A percentile compares a stretch with the other conserved stretches of the same genome.
Evolutionary conservation across 1,284 basidiomycete genomes (phyloP).

Genomic region (Grifola frondosa): DNA sequence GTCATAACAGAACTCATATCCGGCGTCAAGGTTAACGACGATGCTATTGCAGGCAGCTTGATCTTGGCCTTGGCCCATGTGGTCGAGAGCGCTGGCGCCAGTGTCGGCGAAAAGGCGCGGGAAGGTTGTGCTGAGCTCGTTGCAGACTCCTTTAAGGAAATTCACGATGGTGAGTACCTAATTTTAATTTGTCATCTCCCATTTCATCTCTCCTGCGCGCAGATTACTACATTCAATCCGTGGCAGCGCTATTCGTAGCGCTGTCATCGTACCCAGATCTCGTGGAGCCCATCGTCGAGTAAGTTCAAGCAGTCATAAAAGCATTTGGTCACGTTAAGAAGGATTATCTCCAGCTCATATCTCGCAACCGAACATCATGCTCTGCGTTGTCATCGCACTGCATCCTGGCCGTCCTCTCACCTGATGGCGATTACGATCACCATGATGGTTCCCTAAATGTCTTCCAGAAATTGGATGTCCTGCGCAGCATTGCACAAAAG

Average conservation of each 20-base stretch:
- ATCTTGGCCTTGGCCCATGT: slow-evolving; percentile 79
- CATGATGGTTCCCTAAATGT: slow-evolving; percentile 48
- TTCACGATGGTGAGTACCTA: slow-evolving; percentile 60
- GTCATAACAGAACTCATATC: slow-evolving; percentile 87
- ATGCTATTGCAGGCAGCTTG: slow-evolving; percentile 74
- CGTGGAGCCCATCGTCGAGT: slow-evolving; percentile 72
- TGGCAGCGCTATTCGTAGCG: slow-evolving; percentile 68
- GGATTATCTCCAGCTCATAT: slow-evolving; percentile 42
- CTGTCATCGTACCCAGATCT: slow-evolving; percentile 66
- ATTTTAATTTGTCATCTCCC: not conserved
- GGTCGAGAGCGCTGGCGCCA: slow-evolving; percentile 67
- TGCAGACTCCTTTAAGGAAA: slow-evolving; percentile 75
- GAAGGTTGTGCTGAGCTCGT: slow-evolving; percentile 76
- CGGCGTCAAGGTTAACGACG: slow-evolving; percentile 68
- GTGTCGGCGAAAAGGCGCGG: slow-evolving; percentile 76
- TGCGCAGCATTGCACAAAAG: slow-evolving; percentile 73
- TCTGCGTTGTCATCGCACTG: slow-evolving; percentile 65
- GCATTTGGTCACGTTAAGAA: too few relatives aligned
- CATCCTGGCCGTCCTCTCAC: slow-evolving; percentile 61
- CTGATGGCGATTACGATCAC: slow-evolving; percentile 42
- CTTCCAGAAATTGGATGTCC: slow-evolving; percentile 64
- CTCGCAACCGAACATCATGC: slow-evolving; percentile 60
- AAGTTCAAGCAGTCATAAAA: slow-evolving; percentile 34
- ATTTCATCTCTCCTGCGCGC: not conserved
- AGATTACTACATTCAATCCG: slow-evolving; percentile 76